These are phyloP conservation scores for Hemileia vastatrix DNA, from an alignment of 1,284 basidiomycete genomes.

Conservation along the genomic window DNA sequence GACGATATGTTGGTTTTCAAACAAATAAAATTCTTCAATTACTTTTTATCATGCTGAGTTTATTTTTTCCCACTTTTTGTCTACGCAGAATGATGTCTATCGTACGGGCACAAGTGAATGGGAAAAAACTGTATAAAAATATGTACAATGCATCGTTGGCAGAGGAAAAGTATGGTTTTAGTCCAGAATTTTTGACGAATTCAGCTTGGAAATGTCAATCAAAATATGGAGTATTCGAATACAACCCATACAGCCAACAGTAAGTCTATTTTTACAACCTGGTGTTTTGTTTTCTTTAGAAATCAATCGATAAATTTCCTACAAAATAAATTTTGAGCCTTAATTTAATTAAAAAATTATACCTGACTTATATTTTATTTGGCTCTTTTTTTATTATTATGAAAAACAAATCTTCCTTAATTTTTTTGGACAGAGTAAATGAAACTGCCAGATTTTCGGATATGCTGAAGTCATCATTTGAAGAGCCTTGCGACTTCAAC, in stretches of 20 bases:
- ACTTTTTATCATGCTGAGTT: background rate
- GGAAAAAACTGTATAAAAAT: background rate
- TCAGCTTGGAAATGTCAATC: constrained; percentile 20
- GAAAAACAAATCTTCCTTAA: background rate
- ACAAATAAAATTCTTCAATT: background rate
- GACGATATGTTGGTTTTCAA: background rate
- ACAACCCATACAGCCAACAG: constrained; percentile 7
- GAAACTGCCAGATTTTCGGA: too few species aligned
- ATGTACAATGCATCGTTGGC: constrained; percentile 9
- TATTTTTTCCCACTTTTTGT: background rate
- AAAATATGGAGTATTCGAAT: constrained; percentile 16
- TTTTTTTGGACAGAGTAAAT: too few species aligned
- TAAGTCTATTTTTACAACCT: background rate
- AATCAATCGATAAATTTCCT: too few species aligned
- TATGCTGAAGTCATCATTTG: too few species aligned
- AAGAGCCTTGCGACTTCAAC: constrained; percentile 8
- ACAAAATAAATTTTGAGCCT: background rate
- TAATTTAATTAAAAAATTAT: too few species aligned
- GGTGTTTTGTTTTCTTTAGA: too few species aligned
- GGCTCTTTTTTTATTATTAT: background rate
- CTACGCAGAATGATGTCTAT: constrained; percentile 19
- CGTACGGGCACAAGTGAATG: background rate
- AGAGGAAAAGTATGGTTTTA: constrained; percentile 19
- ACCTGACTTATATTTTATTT: too few species aligned
- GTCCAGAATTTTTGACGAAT: constrained; percentile 19